A percentile compares a stretch with the other conserved stretches of the same genome.
Evolutionary conservation across 2,329 filamentous ascomycete species (phyloP).

Genomic region (Pseudocercospora eumusae): DNA sequence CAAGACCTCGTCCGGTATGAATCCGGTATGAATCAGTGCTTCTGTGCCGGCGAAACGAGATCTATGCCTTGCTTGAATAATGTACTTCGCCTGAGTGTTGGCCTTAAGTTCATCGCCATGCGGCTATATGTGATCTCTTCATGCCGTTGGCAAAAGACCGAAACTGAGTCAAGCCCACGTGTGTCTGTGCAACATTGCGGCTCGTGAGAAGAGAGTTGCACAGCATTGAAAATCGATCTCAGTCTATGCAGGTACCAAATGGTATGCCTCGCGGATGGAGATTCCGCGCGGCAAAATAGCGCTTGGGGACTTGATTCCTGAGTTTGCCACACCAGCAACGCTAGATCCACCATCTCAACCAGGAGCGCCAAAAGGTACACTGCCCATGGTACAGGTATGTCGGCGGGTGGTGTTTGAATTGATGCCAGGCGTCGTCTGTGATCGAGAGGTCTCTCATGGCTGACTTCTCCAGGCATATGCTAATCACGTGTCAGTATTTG

Average conservation of each 20-base stretch:
- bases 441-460: neutral
- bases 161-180: neutral
- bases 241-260: conserved; percentile 29
- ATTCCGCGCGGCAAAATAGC: conserved; percentile 26
- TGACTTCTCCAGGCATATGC: neutral
- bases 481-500: conserved; percentile 3
- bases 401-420: neutral
- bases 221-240: conserved; percentile 22
- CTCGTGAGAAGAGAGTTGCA: conserved; percentile 16
- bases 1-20: conserved; percentile 13
- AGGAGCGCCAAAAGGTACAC: neutral
- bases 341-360: conserved; percentile 23
- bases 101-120: neutral
- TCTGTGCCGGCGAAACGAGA: neutral
- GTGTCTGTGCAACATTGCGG: conserved; percentile 8
- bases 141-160: neutral
- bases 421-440: neutral
- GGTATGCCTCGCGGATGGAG: conserved; percentile 24
- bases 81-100: neutral
- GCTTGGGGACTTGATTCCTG: conserved; percentile 26
- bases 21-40: conserved; percentile 5
- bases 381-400: neutral
- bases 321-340: conserved; percentile 20
- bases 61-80: neutral
- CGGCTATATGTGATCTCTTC: neutral